phyloP scores from a whole-genome alignment of 495 filamentous ascomycete species.

The Penicillium roqueforti region DNA sequence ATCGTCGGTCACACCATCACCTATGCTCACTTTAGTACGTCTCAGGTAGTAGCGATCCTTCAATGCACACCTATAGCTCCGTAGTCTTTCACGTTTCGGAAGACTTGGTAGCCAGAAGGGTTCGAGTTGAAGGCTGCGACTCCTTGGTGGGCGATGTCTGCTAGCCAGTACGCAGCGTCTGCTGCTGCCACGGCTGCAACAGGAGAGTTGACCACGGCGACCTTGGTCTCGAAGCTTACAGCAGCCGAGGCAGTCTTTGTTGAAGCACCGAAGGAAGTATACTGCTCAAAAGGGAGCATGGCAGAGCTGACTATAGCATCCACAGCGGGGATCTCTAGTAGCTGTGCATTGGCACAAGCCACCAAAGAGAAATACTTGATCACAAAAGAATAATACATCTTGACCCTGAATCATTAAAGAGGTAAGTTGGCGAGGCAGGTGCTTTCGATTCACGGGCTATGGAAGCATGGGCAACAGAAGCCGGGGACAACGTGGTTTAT shows the following conservation, averaged over 20 bases:
- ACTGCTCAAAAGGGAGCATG: conserved; percentile 13
- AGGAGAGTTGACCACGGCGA: conserved; percentile 4
- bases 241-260: conserved; percentile 8
- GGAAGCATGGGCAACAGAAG: not conserved
- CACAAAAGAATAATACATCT: conserved; percentile 19
- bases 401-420: conserved; percentile 4
- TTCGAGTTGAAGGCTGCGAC: conserved; percentile 54
- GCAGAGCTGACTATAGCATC: conserved; percentile 20
- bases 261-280: conserved; percentile 13
- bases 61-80: conserved; percentile 50
- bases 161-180: conserved; percentile 59
- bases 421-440: not conserved
- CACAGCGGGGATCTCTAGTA: conserved; percentile 21
- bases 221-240: conserved; percentile 1
- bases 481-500: conserved; percentile 5
- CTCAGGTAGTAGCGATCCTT: not conserved
- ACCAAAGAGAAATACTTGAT: conserved; percentile 12
- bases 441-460: not conserved
- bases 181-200: conserved; percentile 20
- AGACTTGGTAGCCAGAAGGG: conserved; percentile 56
- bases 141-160: conserved; percentile 61
- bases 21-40: conserved; percentile 14
- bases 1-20: conserved; percentile 63
- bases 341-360: conserved; percentile 20
- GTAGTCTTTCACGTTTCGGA: conserved; percentile 75